A percentile compares a stretch with the other conserved stretches of the same genome.
Conservation (phyloP, 225 moss, liverwort and hornwort species). For the Ulota crispa region DNA sequence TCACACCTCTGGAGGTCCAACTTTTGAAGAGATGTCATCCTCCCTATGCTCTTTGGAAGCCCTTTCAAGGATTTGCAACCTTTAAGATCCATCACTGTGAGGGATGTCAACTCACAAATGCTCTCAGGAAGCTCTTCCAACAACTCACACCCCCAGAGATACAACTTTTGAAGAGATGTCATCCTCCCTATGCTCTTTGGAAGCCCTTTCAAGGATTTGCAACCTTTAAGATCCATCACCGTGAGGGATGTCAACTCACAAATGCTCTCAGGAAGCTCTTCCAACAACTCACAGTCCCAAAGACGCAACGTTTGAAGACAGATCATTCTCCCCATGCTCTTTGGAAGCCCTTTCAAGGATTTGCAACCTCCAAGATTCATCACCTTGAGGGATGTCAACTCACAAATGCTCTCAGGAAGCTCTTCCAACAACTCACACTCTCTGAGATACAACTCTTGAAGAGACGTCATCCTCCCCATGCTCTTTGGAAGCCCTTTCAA, state of each 20-base stretch:
- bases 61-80: background rate
- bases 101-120: background rate
- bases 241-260: background rate
- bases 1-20: rapidly evolving
- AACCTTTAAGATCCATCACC: rapidly evolving
- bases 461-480: background rate
- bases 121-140: background rate
- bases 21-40: background rate
- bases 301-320: rapidly evolving
- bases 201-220: background rate
- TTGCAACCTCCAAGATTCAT: background rate
- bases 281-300: background rate
- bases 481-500: background rate
- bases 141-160: rapidly evolving
- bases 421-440: background rate
- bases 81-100: background rate
- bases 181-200: background rate
- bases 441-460: rapidly evolving
- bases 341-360: background rate
- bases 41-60: background rate
- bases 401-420: background rate
- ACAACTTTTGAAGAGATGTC: background rate
- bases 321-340: background rate
- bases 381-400: background rate
- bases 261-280: background rate